Base-by-base conservation (phyloP, 2,329 filamentous ascomycete species). In the Botrytis fabae region DNA sequence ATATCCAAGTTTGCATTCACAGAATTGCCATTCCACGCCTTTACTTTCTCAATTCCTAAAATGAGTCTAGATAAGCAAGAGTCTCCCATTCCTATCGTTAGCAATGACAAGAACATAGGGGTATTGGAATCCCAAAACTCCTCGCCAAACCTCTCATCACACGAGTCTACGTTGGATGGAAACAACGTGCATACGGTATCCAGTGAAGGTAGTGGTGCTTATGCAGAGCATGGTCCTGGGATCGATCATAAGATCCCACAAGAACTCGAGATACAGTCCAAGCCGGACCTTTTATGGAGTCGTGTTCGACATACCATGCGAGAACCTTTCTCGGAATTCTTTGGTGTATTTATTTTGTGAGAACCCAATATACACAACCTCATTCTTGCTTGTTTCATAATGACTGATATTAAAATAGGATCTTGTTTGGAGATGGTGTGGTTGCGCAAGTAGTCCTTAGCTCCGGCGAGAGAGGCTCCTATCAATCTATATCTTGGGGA, bases 371-470 rank as follows among this genome's bases (percentile, higher is more conserved):
- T 42, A n/a, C 16, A 5, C 3, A 57, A 16, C 6, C 25, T 5
- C 22, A 25, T 28, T 54, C 8, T 69, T 69, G 5, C 14, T 32
- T 18, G 7, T 25, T 7, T 5, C 9, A 42, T 44, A 46, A 9
- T 9, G 18, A 42, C 18, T 69, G 7, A 69, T 48, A 22, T 16
- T 57, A 5, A 8, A 28, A 12, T 9, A 69, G 65, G 22, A 70
- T 73, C 75, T 82, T 93, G 60, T 93, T 93, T 77, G 91, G 91
- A 12, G 89, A 93, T 74, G 91, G 90, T 46, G 75, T 89, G 66
- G 89, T 93, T 40, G 91, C 91, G 6, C 91, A 93, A 80, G 91
- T 92, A 1, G 83, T 89, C 0, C 85, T 93, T 14, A 75, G 74
- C 54, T 64, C 66, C 4, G 75, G 73, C 12, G 48, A 64, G 10